Evolutionary conservation across 768 basidiomycete genomes (phyloP), one percentile per base, ranked within the genome.

Genomic region (Pisolithus orientalis): DNA sequence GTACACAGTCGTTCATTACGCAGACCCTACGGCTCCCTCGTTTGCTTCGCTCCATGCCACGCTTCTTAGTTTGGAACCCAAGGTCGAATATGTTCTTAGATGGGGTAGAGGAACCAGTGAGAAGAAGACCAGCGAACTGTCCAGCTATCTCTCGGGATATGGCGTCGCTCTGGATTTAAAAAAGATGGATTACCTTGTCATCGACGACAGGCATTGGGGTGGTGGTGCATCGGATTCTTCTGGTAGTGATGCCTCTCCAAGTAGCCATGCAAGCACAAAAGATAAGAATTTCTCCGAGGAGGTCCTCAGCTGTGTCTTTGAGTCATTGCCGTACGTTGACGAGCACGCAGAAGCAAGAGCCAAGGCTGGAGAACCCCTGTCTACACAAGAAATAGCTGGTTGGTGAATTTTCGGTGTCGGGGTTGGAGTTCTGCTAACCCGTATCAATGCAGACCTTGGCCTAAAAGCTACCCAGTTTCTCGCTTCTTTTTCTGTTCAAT

Each of bases 171-270:
- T 99, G 49, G 92, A 95, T 59, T 69, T 99, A 59, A 99, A 99
- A 75, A 96, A 94, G 72, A 96, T 83, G 77, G 96, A 99, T 61
- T 99, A 98, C 64, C 79, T 97, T 11, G 93, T 87, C 4, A 72
- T 97, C 7, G 96, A 99, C 63, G 96, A 99, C 65, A 74, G 96
- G 43, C 62, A 67, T 65, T 56, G 60, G 57, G 9, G 25, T n/a
- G 14, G 46, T 65, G 66, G 52, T 52, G 39, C 56, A 13, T 43
- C 27, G 0, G 39, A 46, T 21, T 11, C 49, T 1, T 25, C 40
- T 17, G 17, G 49, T 9, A 54, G 49, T 10, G 51, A 52, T 16
- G 21, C 17, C 39, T 21, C 39, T 8, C 44, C 53, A 8, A 40
- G 8, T 29, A 47, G 47, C 14, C 14, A 28, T 2, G 27, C 34